Evolutionary conservation across 2,329 filamentous ascomycete species (phyloP), one percentile per base, ranked within the genome.

Genomic region (Alternaria consortialis): DNA sequence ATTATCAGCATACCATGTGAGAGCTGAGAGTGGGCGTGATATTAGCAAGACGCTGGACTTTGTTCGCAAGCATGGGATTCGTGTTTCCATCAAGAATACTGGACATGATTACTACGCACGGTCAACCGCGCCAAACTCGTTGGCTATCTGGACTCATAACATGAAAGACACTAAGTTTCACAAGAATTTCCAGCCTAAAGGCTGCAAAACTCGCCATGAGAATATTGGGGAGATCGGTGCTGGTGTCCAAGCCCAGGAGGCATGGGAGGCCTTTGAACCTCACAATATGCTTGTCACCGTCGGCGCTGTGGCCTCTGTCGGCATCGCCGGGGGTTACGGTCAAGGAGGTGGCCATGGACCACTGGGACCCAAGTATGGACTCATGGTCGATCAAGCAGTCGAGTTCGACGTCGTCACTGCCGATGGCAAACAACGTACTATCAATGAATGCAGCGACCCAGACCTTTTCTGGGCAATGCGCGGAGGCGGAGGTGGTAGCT

Each of bases 331-430:
- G 52, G 75, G 80, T 13, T 82, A 76, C 56, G 74, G 77, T 13
- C 76, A 78, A 42, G 85, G 83, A 7, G 86, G 85, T 31, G 86
- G 86, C 0, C 85, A 88, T 73, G 84, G 83, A 11, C 85, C 85
- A 6, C 70, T 88, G 39, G 82, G 82, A 12, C 80, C 81, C 39
- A 76, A 80, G 36, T 84, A 82, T 62, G 76, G 76, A 12, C 59
- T 78, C 56, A 77, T 76, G 72, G 75, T 77, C 5, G 75, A 78
- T 59, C 69, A 79, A 34, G 74, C 76, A 32, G 67, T 78, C 13
- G 75, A 77, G 36, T 77, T 77, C 37, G 73, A 78, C 9, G 70
- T 78, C 8, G 65, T 75, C n/a, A 76, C 75, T 5, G 72, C 75
- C 6, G 74, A 76, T 58, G 74, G 75, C 5, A 44, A 71, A 37